Percentiles rank a stretch among this genome's conserved stretches.
Evolutionary conservation across 805 yeast species (phyloP).

Genomic region (Saturnispora silvae): DNA sequence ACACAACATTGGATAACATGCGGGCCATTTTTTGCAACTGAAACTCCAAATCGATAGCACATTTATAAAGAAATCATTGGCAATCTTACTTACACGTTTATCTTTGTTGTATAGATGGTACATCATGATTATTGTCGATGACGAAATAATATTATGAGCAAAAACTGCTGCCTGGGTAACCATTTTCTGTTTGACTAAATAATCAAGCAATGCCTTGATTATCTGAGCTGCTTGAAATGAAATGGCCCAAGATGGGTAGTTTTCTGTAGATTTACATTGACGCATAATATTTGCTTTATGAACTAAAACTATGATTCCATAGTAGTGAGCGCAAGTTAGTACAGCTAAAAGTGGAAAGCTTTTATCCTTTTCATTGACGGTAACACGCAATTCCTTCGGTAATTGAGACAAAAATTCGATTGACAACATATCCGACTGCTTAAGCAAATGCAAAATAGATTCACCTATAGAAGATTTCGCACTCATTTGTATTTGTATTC

Average conservation of each 20-base stretch:
- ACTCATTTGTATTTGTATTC: slow-evolving; percentile 61
- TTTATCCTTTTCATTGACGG: slow-evolving; percentile 44
- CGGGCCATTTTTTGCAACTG: slow-evolving; percentile 43
- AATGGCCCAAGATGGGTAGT: slow-evolving; percentile 60
- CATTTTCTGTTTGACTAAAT: slow-evolving; percentile 45
- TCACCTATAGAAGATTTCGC: slow-evolving; percentile 42
- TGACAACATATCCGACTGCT: slow-evolving; percentile 64
- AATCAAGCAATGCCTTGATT: slow-evolving; percentile 54
- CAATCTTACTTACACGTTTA: slow-evolving; percentile 16
- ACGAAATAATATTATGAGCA: slow-evolving; percentile 32
- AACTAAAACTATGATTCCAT: slow-evolving; percentile 57
- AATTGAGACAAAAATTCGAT: slow-evolving; percentile 65
- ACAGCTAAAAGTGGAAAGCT: slow-evolving; percentile 50
- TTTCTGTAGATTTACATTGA: slow-evolving; percentile 19
- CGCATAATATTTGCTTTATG: slow-evolving; percentile 59
- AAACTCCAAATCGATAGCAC: slow-evolving; percentile 26
- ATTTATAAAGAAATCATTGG: slow-evolving; percentile 17
- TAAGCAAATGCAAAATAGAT: slow-evolving; percentile 31
- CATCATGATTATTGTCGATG: slow-evolving; percentile 58
- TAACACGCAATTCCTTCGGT: slow-evolving; percentile 52
- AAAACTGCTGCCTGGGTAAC: slow-evolving; percentile 30
- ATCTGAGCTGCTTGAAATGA: slow-evolving; percentile 75
- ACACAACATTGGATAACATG: slow-evolving; percentile 41
- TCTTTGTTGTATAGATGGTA: slow-evolving; percentile 40
- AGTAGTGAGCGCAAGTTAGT: slow-evolving; percentile 56